phyloP scores from a whole-genome alignment of 1,284 basidiomycete genomes.

The Boletus smithii region DNA sequence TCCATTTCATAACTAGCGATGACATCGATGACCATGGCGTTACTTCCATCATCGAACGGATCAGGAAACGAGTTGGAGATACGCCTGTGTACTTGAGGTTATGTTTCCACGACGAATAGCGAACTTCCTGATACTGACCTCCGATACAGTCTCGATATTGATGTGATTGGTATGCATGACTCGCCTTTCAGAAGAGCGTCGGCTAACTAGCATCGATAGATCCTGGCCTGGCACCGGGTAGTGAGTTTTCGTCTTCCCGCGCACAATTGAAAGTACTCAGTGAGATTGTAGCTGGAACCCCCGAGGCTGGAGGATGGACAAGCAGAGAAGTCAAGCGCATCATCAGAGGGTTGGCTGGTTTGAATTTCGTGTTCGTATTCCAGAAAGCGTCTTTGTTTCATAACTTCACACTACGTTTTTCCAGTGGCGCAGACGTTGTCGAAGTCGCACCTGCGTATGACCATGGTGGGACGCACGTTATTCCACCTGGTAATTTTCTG shows the following conservation, averaged over 20 bases:
- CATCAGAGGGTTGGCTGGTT: constrained; percentile 68
- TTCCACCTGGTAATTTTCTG: constrained; percentile 31
- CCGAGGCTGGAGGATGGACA: constrained; percentile 80
- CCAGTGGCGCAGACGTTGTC: constrained; percentile 46
- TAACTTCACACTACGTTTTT: background rate
- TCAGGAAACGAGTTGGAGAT: constrained; percentile 61
- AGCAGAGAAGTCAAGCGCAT: constrained; percentile 79
- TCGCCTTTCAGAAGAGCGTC: background rate
- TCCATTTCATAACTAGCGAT: constrained; percentile 69
- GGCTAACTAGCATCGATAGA: constrained; percentile 42
- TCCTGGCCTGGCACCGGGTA: constrained; percentile 75
- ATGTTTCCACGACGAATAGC: constrained; percentile 7
- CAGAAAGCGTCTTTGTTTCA: background rate
- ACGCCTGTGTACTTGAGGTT: constrained; percentile 75
- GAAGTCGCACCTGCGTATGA: constrained; percentile 85
- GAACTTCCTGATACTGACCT: constrained; percentile 1
- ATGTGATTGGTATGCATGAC: constrained; percentile 61
- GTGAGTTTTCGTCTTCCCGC: constrained; percentile 40
- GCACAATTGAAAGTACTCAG: constrained; percentile 8
- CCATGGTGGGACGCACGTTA: constrained; percentile 39
- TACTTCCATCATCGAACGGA: constrained; percentile 56
- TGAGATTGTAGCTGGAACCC: constrained; percentile 64
- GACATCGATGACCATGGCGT: constrained; percentile 73
- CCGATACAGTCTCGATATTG: constrained; percentile 62
- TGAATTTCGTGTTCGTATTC: constrained; percentile 73